Evolutionary conservation across 305 asterid species (phyloP).

Genomic region (Coffea humblotiana): DNA sequence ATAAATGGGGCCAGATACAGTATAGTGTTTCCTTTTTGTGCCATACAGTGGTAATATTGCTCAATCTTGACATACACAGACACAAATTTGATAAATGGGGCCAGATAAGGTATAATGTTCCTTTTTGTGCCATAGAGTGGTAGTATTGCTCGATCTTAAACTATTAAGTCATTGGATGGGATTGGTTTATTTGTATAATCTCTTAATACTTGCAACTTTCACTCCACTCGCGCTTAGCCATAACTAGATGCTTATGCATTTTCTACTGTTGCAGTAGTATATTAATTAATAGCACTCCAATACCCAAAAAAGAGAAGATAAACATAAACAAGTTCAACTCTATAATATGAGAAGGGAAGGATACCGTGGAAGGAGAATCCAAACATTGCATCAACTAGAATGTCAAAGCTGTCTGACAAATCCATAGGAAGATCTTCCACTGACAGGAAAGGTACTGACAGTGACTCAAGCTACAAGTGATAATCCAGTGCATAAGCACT

Average conservation of each 20-base stretch:
- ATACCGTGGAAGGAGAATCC: conserved; percentile 97
- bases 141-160: background rate
- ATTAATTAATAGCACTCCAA: background rate
- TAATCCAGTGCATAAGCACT: conserved; percentile 32
- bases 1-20: no score
- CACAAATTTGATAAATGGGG: background rate
- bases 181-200: background rate
- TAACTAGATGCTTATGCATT: background rate
- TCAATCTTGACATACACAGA: no score
- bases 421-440: conserved; percentile 73
- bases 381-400: conserved; percentile 86
- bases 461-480: conserved; percentile 74
- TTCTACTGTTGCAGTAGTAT: background rate
- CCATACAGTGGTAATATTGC: no score
- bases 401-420: conserved; percentile 64
- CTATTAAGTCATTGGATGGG: background rate
- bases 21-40: no score
- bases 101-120: background rate
- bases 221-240: background rate
- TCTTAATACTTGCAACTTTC: background rate
- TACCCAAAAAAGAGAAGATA: background rate
- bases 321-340: background rate
- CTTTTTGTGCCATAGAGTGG: background rate
- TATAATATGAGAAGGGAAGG: background rate
- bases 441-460: conserved; percentile 76